These are phyloP conservation scores for Diaporthe sp. DNA, from an alignment of 2,329 filamentous ascomycete species.

Conservation along the genomic window DNA sequence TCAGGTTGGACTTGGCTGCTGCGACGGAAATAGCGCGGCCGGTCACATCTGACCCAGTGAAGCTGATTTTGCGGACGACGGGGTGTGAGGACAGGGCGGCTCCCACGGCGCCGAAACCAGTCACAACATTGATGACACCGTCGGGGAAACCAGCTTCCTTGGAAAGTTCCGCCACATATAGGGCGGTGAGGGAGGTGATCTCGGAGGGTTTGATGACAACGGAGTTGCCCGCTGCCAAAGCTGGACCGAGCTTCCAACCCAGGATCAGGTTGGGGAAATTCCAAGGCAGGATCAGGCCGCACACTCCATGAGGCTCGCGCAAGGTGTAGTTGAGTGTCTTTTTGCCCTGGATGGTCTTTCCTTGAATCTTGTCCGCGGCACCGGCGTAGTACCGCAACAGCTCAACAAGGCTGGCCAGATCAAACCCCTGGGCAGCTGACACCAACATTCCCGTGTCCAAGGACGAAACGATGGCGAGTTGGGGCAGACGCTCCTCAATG, in stretches of 20 bases:
- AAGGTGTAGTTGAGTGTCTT: conserved; percentile 6
- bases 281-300: neutral
- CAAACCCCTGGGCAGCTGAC: neutral
- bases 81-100: neutral
- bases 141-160: neutral
- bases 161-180: neutral
- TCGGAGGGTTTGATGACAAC: conserved; percentile 7
- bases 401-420: neutral
- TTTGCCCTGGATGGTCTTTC: neutral
- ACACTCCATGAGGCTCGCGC: neutral
- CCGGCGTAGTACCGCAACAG: conserved; percentile 5
- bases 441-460: conserved; percentile 3
- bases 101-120: neutral
- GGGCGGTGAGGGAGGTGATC: neutral
- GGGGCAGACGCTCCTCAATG: neutral
- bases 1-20: neutral
- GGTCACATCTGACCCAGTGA: neutral
- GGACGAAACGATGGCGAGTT: neutral
- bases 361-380: neutral
- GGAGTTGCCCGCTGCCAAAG: conserved; percentile 1
- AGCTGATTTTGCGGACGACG: neutral
- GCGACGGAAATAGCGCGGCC: neutral
- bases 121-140: neutral
- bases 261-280: neutral
- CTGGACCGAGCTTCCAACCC: neutral